Evolutionary conservation across 2,329 filamentous ascomycete species (phyloP), one percentile per base, ranked within the genome.

Genomic region (Penicillium frequentans): DNA sequence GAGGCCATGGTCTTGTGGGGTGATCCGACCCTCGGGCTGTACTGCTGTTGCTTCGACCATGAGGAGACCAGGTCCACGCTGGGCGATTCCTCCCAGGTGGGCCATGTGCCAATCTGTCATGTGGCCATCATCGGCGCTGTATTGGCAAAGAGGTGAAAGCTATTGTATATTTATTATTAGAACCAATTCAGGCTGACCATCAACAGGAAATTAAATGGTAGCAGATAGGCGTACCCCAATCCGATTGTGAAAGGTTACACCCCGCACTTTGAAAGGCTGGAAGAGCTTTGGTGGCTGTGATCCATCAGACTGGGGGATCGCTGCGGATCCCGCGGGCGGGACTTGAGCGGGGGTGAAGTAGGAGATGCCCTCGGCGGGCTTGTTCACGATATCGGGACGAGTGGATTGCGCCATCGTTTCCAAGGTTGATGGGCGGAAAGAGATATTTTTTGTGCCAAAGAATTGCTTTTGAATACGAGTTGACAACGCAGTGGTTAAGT

Each of bases 1-100:
- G 8, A 97, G 77, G 0, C 93, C 71, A 14, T 66, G 51, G 49
- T 70, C 67, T 42, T 70, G 57, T 0, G 91, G 91, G 0, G 90
- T 89, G 78, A 96, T 96, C 54, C 93, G 85, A 27, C 92, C 92
- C 64, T 93, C 86, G 6, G 90, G 76, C 10, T 84, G 80, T 0
- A 96, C 89, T 31, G 86, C 81, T 0, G 90, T 92, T 26, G 92
- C 91, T 77, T 96, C 93, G 56, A 93, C 81, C 58, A 92, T 84
- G 49, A 88, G 79, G 19, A 96, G 79, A 1, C 85, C 89, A 0
- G 90, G 87, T 13, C 93, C 93, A 55, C 89, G 86, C 57, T 88
- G 81, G 23, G 90, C 83, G 64, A 92, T 92, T 59, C 90, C 87
- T 55, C 91, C 90, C 26, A 93, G 81, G 69, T 96, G 92, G 16